phyloP scores from a whole-genome alignment of 176 grass and related monocot genomes.

The Triticum urartu region DNA sequence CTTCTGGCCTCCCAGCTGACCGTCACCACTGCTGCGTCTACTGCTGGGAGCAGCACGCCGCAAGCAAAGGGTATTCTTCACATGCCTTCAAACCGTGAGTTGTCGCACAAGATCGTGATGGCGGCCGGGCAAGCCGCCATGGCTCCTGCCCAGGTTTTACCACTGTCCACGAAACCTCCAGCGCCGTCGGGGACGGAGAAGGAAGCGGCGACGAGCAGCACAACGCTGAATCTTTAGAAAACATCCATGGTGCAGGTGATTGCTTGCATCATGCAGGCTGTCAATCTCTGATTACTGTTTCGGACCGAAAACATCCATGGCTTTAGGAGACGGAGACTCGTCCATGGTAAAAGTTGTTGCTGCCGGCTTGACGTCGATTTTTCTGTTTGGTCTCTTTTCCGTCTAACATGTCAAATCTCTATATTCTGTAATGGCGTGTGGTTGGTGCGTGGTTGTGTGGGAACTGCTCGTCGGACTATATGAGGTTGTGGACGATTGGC shows the following conservation, averaged over 20 bases:
- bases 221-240: slow-evolving; percentile 26
- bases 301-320: not conserved
- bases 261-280: slow-evolving; percentile 5
- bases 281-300: slow-evolving; percentile 11
- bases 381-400: not conserved
- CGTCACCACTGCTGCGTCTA: slow-evolving; percentile 9
- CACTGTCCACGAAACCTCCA: slow-evolving; percentile 27
- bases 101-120: slow-evolving; percentile 11
- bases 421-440: not conserved
- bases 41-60: slow-evolving; percentile 24
- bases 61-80: slow-evolving; percentile 27
- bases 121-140: not conserved
- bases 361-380: slow-evolving; percentile 6
- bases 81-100: slow-evolving; percentile 5
- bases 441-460: not conserved
- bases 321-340: not conserved
- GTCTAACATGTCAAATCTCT: not conserved
- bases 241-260: not conserved
- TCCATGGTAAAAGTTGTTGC: slow-evolving; percentile 20
- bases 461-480: not conserved
- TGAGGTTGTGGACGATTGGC: not conserved
- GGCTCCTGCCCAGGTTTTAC: not conserved
- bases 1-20: not conserved
- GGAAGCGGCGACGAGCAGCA: slow-evolving; percentile 1
- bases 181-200: slow-evolving; percentile 4